Conservation (phyloP, 371 early-diverging fungal genomes). For the Sporodiniella umbellata region DNA sequence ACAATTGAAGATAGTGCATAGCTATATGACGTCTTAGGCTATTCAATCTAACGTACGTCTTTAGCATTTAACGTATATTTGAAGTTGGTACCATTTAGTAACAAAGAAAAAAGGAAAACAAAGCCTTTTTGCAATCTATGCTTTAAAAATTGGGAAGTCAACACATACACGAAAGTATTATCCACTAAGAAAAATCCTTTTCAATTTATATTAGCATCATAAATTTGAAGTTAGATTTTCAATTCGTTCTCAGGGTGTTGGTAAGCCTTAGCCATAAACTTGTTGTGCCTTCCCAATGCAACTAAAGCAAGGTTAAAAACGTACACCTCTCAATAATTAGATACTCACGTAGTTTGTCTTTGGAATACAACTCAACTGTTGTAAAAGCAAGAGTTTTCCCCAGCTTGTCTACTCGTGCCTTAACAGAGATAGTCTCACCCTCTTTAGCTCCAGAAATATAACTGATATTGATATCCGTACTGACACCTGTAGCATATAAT, state of each 20-base stretch:
- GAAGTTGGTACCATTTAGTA: no score
- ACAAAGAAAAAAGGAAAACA: no score
- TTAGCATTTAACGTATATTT: no score
- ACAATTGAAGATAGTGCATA: no score
- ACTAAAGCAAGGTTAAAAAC: slow-evolving; percentile 38
- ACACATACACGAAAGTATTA: no score
- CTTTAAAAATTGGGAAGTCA: no score
- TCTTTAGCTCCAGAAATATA: slow-evolving; percentile 54
- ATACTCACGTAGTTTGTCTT: slow-evolving; percentile 39
- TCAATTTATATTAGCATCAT: no score
- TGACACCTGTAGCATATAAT: slow-evolving; percentile 60
- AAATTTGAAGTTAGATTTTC: no score
- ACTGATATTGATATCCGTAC: slow-evolving; percentile 63
- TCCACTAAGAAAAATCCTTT: no score
- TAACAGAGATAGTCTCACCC: slow-evolving; percentile 47
- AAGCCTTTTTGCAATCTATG: no score
- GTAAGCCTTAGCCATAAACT: slow-evolving; percentile 56
- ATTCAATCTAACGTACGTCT: no score
- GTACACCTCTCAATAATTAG: background rate
- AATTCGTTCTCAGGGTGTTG: slow-evolving; percentile 37
- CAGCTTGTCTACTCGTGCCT: slow-evolving; percentile 56
- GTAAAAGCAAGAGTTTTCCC: slow-evolving; percentile 66
- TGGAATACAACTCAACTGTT: slow-evolving; percentile 44
- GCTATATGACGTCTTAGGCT: no score
- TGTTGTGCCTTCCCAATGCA: slow-evolving; percentile 62